Base-by-base conservation (phyloP, 345 rosid species). In the Garcia nutans region DNA sequence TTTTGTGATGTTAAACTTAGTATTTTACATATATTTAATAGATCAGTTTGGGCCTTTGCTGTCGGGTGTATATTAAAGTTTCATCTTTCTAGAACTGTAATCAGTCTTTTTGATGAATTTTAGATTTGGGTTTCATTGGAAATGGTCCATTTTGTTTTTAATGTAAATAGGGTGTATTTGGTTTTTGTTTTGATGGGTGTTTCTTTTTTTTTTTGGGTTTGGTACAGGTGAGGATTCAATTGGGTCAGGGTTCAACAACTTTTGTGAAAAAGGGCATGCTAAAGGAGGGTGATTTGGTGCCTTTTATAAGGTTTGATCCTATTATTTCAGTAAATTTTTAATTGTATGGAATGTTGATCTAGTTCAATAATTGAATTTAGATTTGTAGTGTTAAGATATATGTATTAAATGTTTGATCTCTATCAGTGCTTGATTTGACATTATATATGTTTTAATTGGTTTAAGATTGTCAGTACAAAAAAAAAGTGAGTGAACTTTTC, bases 231-330 rank as follows among this genome's bases (percentile, higher is more conserved):
- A 93, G 99, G 76, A 96, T 96, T 81, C 98, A 96, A 76, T 74
- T 96, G 85, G 99, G 99, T 68, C 99, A 96, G 76, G 98, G 99
- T 76, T 90, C 98, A 37, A 97, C 99, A 13, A 93, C 11, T 7
- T 63, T 81, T 52, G 93, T 96, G 66, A 89, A 97, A 52, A 89
- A 72, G 74, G 90, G 5, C 82, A 93, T 96, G 99, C 88, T 96
- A 49, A 88, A 78, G 83, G 86, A 93, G 96, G 93, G 78, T 97
- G 98, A 59, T 2, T 93, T 17, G 91, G 91, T 78, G 97, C 98
- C 74, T 89, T 96, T 61, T 96, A 28, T 28, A 28, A 28, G 31
- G 31, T 28, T 28, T 28, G 1, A 28, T 28, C 2, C 31, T 28
- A 28, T 28, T 28, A 28, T 28, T 28, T 28, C 31, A 28, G 31